phyloP scores from a whole-genome alignment of 2,329 filamentous ascomycete species.

The Periconia digitata region DNA sequence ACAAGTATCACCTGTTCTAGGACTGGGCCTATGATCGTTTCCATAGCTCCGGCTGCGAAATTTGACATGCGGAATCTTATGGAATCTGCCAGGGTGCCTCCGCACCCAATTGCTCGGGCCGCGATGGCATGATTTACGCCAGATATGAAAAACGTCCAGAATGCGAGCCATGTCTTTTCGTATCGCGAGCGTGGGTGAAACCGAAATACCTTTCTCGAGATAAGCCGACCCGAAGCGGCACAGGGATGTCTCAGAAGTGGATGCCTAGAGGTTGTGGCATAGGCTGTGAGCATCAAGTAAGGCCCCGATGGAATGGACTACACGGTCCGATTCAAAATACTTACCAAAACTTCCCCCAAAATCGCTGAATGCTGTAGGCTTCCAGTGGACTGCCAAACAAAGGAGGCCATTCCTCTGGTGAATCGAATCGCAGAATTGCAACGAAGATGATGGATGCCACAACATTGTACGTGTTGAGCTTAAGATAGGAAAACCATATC shows the following conservation, averaged over 20 bases:
- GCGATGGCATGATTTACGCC: neutral
- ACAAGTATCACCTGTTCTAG: neutral
- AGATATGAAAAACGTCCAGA: neutral
- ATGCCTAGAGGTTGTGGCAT: neutral
- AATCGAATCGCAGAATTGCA: slow-evolving; percentile 1
- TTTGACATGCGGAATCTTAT: neutral
- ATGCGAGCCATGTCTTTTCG: neutral
- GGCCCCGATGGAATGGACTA: too few species aligned
- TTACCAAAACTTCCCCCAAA: slow-evolving; percentile 7
- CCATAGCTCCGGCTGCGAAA: neutral
- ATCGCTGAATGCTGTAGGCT: slow-evolving; percentile 1
- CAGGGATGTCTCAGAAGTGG: neutral
- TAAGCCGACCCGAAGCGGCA: neutral
- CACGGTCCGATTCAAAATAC: too few species aligned
- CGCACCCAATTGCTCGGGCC: neutral
- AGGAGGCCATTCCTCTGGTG: slow-evolving; percentile 6
- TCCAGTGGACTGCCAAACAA: slow-evolving; percentile 4
- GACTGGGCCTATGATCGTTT: neutral
- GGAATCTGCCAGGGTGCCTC: neutral
- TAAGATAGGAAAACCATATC: neutral
- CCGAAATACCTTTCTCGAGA: neutral
- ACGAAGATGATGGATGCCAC: slow-evolving; percentile 4
- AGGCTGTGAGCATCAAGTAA: too few species aligned
- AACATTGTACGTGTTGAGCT: neutral
- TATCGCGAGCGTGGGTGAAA: neutral